phyloP scores from a whole-genome alignment of 2,329 filamentous ascomycete genomes.

The Bipolaris cookei region DNA sequence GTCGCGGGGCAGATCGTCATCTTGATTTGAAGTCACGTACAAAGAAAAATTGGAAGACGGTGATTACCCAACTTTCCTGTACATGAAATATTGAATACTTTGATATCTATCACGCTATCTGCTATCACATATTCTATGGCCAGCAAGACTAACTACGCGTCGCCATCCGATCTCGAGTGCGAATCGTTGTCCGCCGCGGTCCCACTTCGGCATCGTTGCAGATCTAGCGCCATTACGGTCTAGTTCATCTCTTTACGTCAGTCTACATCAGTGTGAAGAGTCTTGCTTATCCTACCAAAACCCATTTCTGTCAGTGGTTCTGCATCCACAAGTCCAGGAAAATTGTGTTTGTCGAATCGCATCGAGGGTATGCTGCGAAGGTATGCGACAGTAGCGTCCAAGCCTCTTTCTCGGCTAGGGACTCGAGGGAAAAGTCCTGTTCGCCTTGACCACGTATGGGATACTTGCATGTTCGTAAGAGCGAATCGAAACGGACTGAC shows the following conservation, averaged over 20 bases:
- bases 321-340: background rate
- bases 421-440: slow-evolving; percentile 42
- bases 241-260: slow-evolving; percentile 27
- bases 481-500: slow-evolving; percentile 12
- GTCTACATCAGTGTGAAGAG: slow-evolving; percentile 20
- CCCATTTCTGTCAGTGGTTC: slow-evolving; percentile 6
- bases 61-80: too few species aligned
- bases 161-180: background rate
- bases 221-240: background rate
- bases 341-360: background rate
- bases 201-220: background rate
- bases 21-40: background rate
- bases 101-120: background rate
- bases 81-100: too few species aligned
- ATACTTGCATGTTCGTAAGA: background rate
- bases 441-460: slow-evolving; percentile 42
- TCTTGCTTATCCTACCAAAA: slow-evolving; percentile 10
- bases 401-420: slow-evolving; percentile 38
- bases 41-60: background rate
- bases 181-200: background rate
- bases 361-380: slow-evolving; percentile 35
- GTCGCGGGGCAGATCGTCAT: slow-evolving; percentile 20
- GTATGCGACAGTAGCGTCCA: slow-evolving; percentile 44
- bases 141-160: slow-evolving; percentile 8
- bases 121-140: background rate